phyloP scores from a whole-genome alignment of 768 basidiomycete genomes.

The Lentinula sp. region DNA sequence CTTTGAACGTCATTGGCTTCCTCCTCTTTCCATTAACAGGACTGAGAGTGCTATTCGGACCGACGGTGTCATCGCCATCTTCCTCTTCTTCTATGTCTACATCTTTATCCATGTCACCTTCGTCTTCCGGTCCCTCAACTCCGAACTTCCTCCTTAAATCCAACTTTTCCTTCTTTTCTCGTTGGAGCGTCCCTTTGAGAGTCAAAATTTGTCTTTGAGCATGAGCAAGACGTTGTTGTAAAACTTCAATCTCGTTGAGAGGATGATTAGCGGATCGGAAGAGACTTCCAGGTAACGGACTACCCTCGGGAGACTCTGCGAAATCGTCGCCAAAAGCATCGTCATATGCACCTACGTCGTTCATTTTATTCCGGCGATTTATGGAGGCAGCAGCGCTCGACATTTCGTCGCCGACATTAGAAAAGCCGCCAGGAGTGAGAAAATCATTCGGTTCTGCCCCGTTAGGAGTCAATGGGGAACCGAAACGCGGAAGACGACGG shows the following conservation, averaged over 20 bases:
- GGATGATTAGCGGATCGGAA: conserved; percentile 73
- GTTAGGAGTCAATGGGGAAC: conserved; percentile 71
- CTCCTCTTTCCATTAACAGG: neutral
- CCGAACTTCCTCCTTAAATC: conserved; percentile 55
- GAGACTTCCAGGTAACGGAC: conserved; percentile 38
- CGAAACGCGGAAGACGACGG: conserved; percentile 56
- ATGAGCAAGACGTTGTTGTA: conserved; percentile 78
- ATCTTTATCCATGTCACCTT: conserved; percentile 16
- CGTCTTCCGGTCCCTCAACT: conserved; percentile 22
- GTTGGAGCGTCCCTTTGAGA: conserved; percentile 68
- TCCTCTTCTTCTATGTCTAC: conserved; percentile 19
- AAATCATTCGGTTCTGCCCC: conserved; percentile 36
- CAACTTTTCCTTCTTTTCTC: conserved; percentile 80
- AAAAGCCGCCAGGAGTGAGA: conserved; percentile 52
- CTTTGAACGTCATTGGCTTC: neutral
- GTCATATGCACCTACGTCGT: conserved; percentile 33
- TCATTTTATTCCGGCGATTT: conserved; percentile 38
- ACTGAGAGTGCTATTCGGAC: neutral
- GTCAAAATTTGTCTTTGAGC: conserved; percentile 83
- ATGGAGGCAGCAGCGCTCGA: conserved; percentile 60
- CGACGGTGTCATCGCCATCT: conserved; percentile 5
- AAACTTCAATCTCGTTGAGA: conserved; percentile 72
- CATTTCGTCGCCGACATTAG: conserved; percentile 57
- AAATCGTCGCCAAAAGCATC: conserved; percentile 43
- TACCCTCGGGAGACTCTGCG: conserved; percentile 58